Conservation (phyloP, 345 rosid species). For the thale cress (Arabidopsis thaliana) region TAIR10.1 NC_003076.8:6406501-6407000, state of each 20-base stretch:
- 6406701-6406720: neutral
- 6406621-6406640: neutral
- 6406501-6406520: neutral
- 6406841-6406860: neutral
- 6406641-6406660: no score
- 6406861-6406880: neutral
- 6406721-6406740: neutral
- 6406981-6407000: neutral
- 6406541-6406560: neutral
- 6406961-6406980: neutral
- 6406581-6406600: neutral
- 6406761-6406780: neutral
- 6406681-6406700: neutral
- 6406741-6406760: neutral
- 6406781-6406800: neutral
- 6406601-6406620: neutral
- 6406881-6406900: neutral
- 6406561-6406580: neutral
- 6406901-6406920: neutral
- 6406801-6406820: neutral
- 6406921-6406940: neutral
- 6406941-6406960: neutral
- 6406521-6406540: neutral
- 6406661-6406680: neutral
- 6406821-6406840: neutral